These are phyloP conservation scores for Pistacia vera DNA, from an alignment of 345 rosid genomes.

Conservation along the genomic window DNA sequence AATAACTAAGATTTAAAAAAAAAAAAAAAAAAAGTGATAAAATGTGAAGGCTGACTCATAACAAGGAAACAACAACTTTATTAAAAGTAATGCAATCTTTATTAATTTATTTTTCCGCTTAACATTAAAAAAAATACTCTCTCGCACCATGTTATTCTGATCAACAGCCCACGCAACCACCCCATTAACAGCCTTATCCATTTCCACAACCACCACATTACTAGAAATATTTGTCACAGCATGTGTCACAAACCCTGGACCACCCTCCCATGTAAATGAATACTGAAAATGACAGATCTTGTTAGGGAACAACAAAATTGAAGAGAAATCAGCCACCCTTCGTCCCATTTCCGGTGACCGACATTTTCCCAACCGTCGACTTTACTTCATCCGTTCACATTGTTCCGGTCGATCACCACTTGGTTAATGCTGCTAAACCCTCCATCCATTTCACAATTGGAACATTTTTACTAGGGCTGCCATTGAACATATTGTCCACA, in stretches of 20 bases:
- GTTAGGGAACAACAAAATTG: slow-evolving; percentile 57
- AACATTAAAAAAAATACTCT: slow-evolving; percentile 2
- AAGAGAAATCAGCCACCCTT: slow-evolving; percentile 69
- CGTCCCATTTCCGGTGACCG: slow-evolving; percentile 53
- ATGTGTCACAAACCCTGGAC: slow-evolving; percentile 27
- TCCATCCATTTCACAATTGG: slow-evolving; percentile 60
- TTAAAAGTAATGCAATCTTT: no score
- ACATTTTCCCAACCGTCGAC: slow-evolving; percentile 50
- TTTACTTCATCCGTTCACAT: slow-evolving; percentile 53
- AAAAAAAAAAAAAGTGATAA: no score
- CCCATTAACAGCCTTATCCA: slow-evolving; percentile 49
- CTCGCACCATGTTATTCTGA: slow-evolving; percentile 43
- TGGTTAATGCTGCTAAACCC: slow-evolving; percentile 49
- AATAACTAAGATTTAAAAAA: no score
- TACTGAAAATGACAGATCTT: slow-evolving; percentile 59
- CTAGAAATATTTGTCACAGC: slow-evolving; percentile 54
- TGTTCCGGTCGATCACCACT: slow-evolving; percentile 62
- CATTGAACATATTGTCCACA: slow-evolving; percentile 61
- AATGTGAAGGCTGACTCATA: no score
- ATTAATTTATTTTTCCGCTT: background rate
- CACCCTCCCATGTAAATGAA: slow-evolving; percentile 35
- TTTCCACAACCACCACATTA: slow-evolving; percentile 63
- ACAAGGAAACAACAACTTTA: no score
- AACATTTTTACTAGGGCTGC: slow-evolving; percentile 26
- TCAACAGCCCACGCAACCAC: slow-evolving; percentile 57